Evolutionary conservation across 495 filamentous ascomycete genomes (phyloP).

Genomic region (Talaromyces nanjingensis): DNA sequence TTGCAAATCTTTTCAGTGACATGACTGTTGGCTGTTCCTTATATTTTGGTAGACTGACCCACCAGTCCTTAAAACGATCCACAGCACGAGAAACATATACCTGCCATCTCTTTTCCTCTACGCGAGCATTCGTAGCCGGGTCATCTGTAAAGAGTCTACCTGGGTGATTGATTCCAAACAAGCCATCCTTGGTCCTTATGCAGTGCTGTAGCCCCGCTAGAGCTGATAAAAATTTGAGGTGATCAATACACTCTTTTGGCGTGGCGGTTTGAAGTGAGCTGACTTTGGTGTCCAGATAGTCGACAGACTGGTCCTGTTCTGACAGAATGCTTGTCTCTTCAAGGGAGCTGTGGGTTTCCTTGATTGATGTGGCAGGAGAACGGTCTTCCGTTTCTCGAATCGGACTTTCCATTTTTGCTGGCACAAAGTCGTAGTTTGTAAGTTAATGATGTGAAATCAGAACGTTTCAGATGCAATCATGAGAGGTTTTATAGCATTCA

Average conservation of each 20-base stretch:
- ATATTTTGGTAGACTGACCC: slow-evolving; percentile 27
- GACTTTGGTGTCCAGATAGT: neutral
- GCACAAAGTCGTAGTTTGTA: neutral
- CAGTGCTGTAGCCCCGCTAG: slow-evolving; percentile 61
- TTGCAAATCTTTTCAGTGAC: slow-evolving; percentile 4
- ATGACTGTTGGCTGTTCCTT: slow-evolving; percentile 7
- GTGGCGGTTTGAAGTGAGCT: neutral
- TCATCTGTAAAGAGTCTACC: too few relatives aligned
- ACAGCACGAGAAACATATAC: slow-evolving; percentile 68
- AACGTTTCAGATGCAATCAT: neutral
- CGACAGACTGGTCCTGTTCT: neutral
- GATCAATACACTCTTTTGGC: slow-evolving; percentile 51
- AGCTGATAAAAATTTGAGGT: slow-evolving; percentile 68
- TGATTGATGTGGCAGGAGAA: neutral
- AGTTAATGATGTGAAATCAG: neutral
- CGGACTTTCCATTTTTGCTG: neutral
- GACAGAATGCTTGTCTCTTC: neutral
- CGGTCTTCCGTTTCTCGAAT: neutral
- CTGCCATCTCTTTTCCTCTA: slow-evolving; percentile 75
- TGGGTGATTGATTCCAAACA: slow-evolving; percentile 56
- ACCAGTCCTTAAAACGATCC: slow-evolving; percentile 70
- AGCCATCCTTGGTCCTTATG: slow-evolving; percentile 52
- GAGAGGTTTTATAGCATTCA: neutral
- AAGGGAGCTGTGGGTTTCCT: neutral
- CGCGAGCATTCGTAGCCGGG: slow-evolving; percentile 22